Evolutionary conservation across 1,284 basidiomycete species (phyloP).

Genomic region (Vanrija humicola): DNA sequence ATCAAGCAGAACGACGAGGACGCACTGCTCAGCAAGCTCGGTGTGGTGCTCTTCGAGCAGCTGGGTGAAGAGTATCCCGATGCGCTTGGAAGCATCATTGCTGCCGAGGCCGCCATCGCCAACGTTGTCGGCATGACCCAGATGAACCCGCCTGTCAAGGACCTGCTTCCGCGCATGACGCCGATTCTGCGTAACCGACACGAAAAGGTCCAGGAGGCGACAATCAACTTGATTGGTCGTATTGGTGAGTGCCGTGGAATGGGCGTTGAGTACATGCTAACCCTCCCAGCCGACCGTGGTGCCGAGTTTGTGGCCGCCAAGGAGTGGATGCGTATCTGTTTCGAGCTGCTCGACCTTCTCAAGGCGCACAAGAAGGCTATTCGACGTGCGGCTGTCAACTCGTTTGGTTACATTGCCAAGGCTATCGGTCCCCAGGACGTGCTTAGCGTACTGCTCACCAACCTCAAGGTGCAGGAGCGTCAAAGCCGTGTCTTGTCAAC

Average conservation of each 20-base stretch:
- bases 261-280: slow-evolving; percentile 4
- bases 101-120: slow-evolving; percentile 95
- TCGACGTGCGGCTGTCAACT: slow-evolving; percentile 96
- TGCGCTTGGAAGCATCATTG: slow-evolving; percentile 96
- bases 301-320: slow-evolving; percentile 94
- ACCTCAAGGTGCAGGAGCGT: slow-evolving; percentile 95
- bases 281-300: slow-evolving; percentile 79
- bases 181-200: slow-evolving; percentile 98
- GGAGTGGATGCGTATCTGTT: slow-evolving; percentile 99
- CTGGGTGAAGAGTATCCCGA: slow-evolving; percentile 99
- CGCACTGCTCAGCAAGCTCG: slow-evolving; percentile 89
- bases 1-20: slow-evolving; percentile 99
- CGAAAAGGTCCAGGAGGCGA: slow-evolving; percentile 99
- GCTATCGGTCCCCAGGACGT: slow-evolving; percentile 99
- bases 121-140: slow-evolving; percentile 99
- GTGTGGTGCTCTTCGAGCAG: slow-evolving; percentile 96
- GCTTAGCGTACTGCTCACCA: slow-evolving; percentile 90
- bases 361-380: slow-evolving; percentile 99
- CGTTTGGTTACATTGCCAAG: slow-evolving; percentile 99
- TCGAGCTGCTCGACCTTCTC: slow-evolving; percentile 92
- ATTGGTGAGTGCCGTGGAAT: slow-evolving; percentile 60
- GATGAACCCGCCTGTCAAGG: slow-evolving; percentile 99
- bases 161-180: slow-evolving; percentile 97
- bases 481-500: slow-evolving; percentile 98
- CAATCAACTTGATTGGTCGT: slow-evolving; percentile 98